Conservation (phyloP, 1,139 yeast genomes). For the Pichia sp. region DNA sequence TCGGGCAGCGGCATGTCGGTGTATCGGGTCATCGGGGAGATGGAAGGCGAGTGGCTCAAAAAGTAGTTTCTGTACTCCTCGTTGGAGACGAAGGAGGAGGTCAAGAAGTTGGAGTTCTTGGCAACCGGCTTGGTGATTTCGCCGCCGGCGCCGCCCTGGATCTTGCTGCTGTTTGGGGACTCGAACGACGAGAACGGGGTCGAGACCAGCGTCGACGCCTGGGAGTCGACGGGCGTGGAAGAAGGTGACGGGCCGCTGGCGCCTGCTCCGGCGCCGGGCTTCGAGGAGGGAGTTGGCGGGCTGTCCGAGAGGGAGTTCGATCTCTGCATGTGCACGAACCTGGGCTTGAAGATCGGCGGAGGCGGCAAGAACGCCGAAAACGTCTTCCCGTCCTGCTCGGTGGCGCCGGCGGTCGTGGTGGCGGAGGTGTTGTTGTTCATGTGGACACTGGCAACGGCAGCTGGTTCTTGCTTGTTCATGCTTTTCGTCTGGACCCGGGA, state of each 20-base stretch:
- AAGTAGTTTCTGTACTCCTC: conserved; percentile 24
- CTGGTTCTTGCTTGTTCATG: neutral
- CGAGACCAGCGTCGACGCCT: neutral
- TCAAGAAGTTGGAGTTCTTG: conserved; percentile 25
- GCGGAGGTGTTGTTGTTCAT: neutral
- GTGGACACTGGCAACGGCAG: neutral
- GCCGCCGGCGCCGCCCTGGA: too few species aligned
- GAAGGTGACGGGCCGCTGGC: neutral
- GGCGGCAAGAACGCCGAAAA: conserved; percentile 37
- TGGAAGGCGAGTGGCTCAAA: conserved; percentile 29
- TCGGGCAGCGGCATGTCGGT: conserved; percentile 7
- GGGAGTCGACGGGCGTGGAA: neutral
- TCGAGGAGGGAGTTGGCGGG: neutral
- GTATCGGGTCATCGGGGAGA: conserved; percentile 36
- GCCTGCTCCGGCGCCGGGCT: neutral
- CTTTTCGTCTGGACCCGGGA: neutral
- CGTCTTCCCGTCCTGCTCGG: neutral
- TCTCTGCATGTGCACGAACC: conserved; percentile 56
- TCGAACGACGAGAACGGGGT: neutral
- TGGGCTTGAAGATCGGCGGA: conserved; percentile 60
- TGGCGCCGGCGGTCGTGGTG: neutral
- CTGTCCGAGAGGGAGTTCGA: conserved; percentile 24
- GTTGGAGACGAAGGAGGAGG: conserved; percentile 28
- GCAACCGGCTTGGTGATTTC: too few species aligned
- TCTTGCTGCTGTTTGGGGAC: too few species aligned